These are phyloP conservation scores for Populus pruinosa DNA, from an alignment of 345 rosid genomes.

Conservation along the genomic window DNA sequence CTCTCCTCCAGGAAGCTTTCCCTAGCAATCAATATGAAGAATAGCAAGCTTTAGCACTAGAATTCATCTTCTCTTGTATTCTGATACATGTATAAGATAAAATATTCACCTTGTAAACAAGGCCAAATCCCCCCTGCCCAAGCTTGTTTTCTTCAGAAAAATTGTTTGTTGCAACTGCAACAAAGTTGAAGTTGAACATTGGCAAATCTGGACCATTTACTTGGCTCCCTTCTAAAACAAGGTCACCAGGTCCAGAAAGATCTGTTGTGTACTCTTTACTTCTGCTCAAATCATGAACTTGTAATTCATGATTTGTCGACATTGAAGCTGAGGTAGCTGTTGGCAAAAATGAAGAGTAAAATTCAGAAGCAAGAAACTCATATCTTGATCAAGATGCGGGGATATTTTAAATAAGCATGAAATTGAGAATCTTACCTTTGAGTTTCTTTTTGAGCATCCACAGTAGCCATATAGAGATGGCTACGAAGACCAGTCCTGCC, in stretches of 20 bases:
- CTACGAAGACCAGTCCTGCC: constrained; percentile 37
- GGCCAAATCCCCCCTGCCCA: neutral
- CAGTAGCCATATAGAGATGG: constrained; percentile 28
- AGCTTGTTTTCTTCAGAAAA: neutral
- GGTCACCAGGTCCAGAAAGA: constrained; percentile 38
- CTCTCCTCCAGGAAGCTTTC: neutral
- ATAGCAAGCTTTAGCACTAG: neutral
- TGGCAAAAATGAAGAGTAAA: constrained; percentile 12
- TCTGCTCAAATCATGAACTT: constrained; percentile 24
- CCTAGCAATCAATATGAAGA: neutral
- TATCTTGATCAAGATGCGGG: neutral
- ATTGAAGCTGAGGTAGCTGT: constrained; percentile 26
- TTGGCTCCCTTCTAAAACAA: constrained; percentile 41
- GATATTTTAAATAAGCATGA: no score
- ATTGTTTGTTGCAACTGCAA: constrained; percentile 22
- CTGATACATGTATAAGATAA: neutral
- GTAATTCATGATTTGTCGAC: constrained; percentile 25
- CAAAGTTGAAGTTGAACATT: constrained; percentile 31
- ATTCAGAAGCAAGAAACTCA: neutral
- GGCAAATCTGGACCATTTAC: constrained; percentile 53
- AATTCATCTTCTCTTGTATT: neutral
- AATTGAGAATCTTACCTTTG: constrained; percentile 37
- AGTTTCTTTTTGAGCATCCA: constrained; percentile 43
- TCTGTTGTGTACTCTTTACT: constrained; percentile 43
- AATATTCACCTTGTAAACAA: neutral